These are phyloP conservation scores for Cephaloascus fragrans DNA, from an alignment of 805 yeast genomes.

Conservation along the genomic window DNA sequence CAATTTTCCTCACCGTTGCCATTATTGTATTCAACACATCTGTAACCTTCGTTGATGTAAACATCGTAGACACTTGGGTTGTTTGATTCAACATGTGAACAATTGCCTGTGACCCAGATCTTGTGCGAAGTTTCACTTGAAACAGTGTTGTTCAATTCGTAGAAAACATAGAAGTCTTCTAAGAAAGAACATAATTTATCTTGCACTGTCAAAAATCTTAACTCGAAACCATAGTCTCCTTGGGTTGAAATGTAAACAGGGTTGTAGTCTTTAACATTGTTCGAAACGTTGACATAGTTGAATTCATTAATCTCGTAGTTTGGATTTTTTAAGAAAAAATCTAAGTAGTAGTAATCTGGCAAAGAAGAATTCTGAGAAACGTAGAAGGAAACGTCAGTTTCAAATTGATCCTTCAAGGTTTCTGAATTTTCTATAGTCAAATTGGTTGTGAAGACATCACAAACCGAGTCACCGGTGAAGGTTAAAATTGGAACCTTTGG, in stretches of 20 bases:
- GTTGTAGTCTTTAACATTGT: conserved; percentile 2
- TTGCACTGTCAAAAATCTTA: conserved; percentile 8
- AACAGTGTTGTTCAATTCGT: conserved; percentile 4
- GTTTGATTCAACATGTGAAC: conserved; percentile 6
- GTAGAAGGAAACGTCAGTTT: neutral
- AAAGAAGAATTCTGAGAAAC: neutral
- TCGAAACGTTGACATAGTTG: neutral
- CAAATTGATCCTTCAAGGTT: neutral
- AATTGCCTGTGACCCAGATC: conserved; percentile 10
- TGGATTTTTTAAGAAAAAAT: conserved; percentile 9
- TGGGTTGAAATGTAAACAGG: conserved; percentile 7
- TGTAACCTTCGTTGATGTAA: conserved; percentile 5
- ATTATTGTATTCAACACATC: conserved; percentile 11
- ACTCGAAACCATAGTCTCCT: conserved; percentile 8
- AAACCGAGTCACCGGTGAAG: conserved; percentile 8
- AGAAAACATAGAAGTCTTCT: conserved; percentile 9
- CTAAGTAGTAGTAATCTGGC: conserved; percentile 8
- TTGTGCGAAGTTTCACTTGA: conserved; percentile 6
- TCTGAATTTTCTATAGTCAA: neutral
- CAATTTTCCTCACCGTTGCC: conserved; percentile 10
- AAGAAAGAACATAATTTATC: conserved; percentile 10
- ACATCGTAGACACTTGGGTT: conserved; percentile 6
- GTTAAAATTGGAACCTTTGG: conserved; percentile 2
- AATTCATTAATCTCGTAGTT: neutral
- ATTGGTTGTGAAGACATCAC: conserved; percentile 7